Base-by-base conservation (phyloP, 768 basidiomycete species). In the Mrakia gelida region DNA sequence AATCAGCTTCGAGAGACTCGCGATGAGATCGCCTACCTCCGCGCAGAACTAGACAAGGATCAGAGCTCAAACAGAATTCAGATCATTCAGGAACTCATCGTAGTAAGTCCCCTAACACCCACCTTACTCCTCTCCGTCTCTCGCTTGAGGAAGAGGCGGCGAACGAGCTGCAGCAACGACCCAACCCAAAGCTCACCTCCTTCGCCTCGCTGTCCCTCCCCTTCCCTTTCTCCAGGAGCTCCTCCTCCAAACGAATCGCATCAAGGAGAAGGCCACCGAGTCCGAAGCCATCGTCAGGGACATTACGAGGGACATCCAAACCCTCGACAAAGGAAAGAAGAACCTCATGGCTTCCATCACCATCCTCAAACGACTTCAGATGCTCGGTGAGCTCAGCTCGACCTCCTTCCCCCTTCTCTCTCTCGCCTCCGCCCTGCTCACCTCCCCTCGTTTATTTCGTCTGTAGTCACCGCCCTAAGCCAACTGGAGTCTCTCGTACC, bases 241-340 rank as follows among this genome's bases (percentile, higher is more conserved):
- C 23, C 88, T 98, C 70, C 91, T 92, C 38, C 96, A 98, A 86
- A 96, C 98, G 90, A 95, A 92, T 54, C 91, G 92, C 76, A 97
- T 98, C 80, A 89, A 94, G 63, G 95, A 98, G 85, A 98, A 98
- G 83, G 95, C 96, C 0, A 92, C 94, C 0, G 97, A 99, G 83
- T 95, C 94, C 3, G 97, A 98, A 82, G 94, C 94, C 1, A 93
- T 98, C 70, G 97, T 98, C 34, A 88, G 92, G 74, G 90, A 93
- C 81, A 97, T 98, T 80, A 99, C 97, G 2, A 92, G 92, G 80
- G 97, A 99, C 84, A 98, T 99, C 70, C 95, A 98, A 83, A 89
- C 92, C 7, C 87, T 99, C 45, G 97, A 98, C 84, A 86, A 92
- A 52, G 95, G 94, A 26, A 98, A 98, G 88, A 91, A 80, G 71